Evolutionary conservation across 805 yeast genomes (phyloP).

Genomic region (Starmerella powellii): DNA sequence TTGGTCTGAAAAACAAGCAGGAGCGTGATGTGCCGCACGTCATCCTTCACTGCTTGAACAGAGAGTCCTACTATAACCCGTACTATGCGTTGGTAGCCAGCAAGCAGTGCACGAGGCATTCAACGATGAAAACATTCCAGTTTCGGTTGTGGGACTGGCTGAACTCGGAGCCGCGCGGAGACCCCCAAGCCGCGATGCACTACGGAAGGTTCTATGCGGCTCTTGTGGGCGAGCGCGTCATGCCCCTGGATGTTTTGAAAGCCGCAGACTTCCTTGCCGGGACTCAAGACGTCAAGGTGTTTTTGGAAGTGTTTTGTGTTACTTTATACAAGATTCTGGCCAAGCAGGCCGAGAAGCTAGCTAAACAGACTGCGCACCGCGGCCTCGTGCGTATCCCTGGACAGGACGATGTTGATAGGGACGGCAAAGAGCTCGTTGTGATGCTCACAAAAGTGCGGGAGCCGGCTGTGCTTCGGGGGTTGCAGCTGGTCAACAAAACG

Average conservation of each 20-base stretch:
- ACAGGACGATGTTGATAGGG: constrained; percentile 27
- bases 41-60: constrained; percentile 69
- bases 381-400: constrained; percentile 2
- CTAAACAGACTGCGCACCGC: constrained; percentile 1
- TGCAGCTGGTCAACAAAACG: constrained; percentile 46
- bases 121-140: constrained; percentile 71
- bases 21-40: constrained; percentile 80
- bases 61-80: constrained; percentile 78
- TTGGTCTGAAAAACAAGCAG: constrained; percentile 66
- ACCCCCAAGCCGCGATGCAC: constrained; percentile 45
- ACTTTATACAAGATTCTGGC: constrained; percentile 53
- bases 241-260: constrained; percentile 62
- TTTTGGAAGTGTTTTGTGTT: constrained; percentile 62
- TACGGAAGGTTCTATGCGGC: constrained; percentile 72
- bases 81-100: constrained; percentile 72
- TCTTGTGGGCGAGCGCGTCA: constrained; percentile 57
- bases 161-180: constrained; percentile 43
- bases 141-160: constrained; percentile 80
- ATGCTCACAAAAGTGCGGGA: constrained; percentile 45
- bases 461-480: constrained; percentile 49
- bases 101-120: constrained; percentile 59
- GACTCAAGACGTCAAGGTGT: constrained; percentile 47
- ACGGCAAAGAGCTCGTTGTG: constrained; percentile 40
- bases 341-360: constrained; percentile 28
- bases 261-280: constrained; percentile 63